phyloP scores from a whole-genome alignment of 805 yeast genomes.

The Pichia deserticola region DNA sequence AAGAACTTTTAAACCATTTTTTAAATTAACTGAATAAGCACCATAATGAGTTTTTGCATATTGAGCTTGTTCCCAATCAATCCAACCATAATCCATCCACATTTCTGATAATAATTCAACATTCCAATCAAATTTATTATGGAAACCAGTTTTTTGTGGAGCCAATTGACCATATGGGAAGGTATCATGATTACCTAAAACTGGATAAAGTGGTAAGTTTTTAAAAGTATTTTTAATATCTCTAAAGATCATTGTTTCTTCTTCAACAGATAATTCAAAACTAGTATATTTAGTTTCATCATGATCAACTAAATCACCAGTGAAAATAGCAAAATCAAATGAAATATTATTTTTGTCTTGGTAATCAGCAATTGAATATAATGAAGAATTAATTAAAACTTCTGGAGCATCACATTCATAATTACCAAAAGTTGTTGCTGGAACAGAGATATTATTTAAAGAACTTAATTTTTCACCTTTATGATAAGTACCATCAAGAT shows the following conservation, averaged over 20 bases:
- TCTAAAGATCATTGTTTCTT: slow-evolving; percentile 45
- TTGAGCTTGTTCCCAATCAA: slow-evolving; percentile 27
- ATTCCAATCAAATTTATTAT: slow-evolving; percentile 37
- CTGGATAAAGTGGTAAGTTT: slow-evolving; percentile 51
- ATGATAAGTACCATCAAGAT: slow-evolving; percentile 24
- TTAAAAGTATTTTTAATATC: slow-evolving; percentile 44
- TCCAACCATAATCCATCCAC: slow-evolving; percentile 43
- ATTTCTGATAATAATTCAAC: slow-evolving; percentile 40
- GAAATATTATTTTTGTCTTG: slow-evolving; percentile 26
- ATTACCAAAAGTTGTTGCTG: slow-evolving; percentile 56
- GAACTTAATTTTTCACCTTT: slow-evolving; percentile 24
- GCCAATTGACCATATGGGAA: slow-evolving; percentile 69
- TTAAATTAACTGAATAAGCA: slow-evolving; percentile 51
- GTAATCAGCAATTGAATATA: slow-evolving; percentile 35
- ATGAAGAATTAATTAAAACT: slow-evolving; percentile 50
- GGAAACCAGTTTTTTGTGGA: slow-evolving; percentile 39
- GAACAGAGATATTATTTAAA: slow-evolving; percentile 31
- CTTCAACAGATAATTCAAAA: slow-evolving; percentile 39
- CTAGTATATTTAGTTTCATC: slow-evolving; percentile 43
- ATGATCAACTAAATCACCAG: slow-evolving; percentile 72
- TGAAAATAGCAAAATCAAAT: slow-evolving; percentile 58
- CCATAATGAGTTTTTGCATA: slow-evolving; percentile 45
- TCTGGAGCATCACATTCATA: slow-evolving; percentile 65
- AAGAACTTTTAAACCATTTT: slow-evolving; percentile 50
- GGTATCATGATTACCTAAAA: slow-evolving; percentile 65